Evolutionary conservation across 2,329 filamentous ascomycete genomes (phyloP), one percentile per base, ranked within the genome.

Genomic region (Ophiostoma pallidulum): DNA sequence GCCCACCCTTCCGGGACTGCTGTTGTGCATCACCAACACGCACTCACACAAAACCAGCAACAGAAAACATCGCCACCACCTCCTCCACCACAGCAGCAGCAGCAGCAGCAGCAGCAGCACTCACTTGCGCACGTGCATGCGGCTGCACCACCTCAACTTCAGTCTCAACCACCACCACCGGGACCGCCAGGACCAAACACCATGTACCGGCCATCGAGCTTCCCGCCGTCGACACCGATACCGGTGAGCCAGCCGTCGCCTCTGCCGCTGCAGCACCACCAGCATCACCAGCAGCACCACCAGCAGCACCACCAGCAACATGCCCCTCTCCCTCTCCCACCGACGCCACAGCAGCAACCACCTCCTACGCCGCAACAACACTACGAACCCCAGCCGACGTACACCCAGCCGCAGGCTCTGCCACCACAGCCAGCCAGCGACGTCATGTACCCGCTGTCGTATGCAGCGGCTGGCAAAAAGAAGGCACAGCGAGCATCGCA

Each of bases 401-500:
- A 59, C 41, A 51, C 46, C 12, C 49, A 57, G 8, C 45, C 57
- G 1, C 50, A 54, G 24, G 49, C 54, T 19, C 54, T 53, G 5
- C 48, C 56, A 12, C 51, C 55, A 14, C 51, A 51, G 19, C 54
- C 64, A 7, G 70, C 71, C 46, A n/a, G n/a, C n/a, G 68, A 69
- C 28, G 64, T 62, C 26, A 57, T 63, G 13, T 66, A 60, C 36
- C 62, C 64, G 39, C 64, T 75, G 8, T 58, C 65, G n/a, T 72
- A 73, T 50, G 36, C 38, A 4, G 63, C 71, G 5, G 65, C 65
- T 4, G 66, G 68, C 4, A 79, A 80, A 61, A 73, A 78, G 58
- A 82, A 82, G 64, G 76, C 77, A n/a, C 78, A 79, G 44, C 69
- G 78, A 56, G 78, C 78, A 26, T 80, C 78, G 8, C 78, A 82